Percentiles rank a stretch among this genome's conserved stretches.
Conservation (phyloP, 2,329 filamentous ascomycete species). For the Ophiostoma tasmaniense region DNA sequence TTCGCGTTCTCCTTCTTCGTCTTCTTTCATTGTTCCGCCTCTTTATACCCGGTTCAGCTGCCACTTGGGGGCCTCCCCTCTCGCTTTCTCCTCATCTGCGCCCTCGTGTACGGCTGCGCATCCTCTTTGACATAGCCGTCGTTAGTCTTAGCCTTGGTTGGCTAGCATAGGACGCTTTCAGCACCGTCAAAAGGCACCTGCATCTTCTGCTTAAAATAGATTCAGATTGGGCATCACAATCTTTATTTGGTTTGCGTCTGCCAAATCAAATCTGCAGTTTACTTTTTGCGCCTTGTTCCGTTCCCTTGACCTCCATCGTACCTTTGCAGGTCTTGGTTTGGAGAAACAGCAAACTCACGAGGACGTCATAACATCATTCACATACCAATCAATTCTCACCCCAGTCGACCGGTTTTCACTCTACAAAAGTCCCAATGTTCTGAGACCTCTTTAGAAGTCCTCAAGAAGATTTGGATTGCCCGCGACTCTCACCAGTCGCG, state of each 20-base stretch:
- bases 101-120: slow-evolving; percentile 6
- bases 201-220: slow-evolving; percentile 11
- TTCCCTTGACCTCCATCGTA: background rate
- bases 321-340: background rate
- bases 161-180: slow-evolving; percentile 11
- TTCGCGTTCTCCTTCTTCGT: background rate
- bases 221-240: slow-evolving; percentile 11
- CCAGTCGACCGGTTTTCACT: background rate
- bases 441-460: background rate
- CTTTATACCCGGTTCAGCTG: background rate
- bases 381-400: slow-evolving; percentile 1
- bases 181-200: background rate
- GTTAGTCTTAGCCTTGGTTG: slow-evolving; percentile 6
- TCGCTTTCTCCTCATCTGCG: background rate
- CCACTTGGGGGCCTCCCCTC: background rate
- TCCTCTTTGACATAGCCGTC: slow-evolving; percentile 10
- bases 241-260: slow-evolving; percentile 1
- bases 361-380: background rate
- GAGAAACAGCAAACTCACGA: background rate
- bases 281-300: background rate
- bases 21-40: background rate
- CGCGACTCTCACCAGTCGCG: background rate
- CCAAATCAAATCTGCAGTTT: background rate
- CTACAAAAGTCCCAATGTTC: background rate
- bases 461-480: background rate